Conservation (phyloP, 2,329 filamentous ascomycete species). For the Sporothrix sp. region DNA sequence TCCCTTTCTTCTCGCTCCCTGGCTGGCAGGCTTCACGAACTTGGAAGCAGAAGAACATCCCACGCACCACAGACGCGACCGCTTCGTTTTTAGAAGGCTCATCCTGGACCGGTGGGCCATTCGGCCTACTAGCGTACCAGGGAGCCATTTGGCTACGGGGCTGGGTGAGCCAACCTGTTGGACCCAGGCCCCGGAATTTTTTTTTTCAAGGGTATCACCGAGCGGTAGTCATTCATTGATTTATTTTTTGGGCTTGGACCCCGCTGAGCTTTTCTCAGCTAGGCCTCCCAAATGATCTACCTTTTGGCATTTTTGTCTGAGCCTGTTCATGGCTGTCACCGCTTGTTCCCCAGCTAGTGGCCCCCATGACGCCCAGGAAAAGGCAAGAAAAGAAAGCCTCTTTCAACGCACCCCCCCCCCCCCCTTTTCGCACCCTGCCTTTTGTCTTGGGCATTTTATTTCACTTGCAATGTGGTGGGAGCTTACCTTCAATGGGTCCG, state of each 20-base stretch:
- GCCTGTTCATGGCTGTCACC: conserved; percentile 13
- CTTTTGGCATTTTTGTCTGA: conserved; percentile 6
- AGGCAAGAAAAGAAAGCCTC: conserved; percentile 6
- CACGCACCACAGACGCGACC: not conserved
- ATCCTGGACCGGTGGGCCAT: no score
- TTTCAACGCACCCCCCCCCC: not conserved
- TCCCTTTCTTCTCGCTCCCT: not conserved
- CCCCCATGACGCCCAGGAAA: conserved; percentile 10
- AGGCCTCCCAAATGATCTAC: conserved; percentile 10
- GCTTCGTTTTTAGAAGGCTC: not conserved
- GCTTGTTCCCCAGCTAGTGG: conserved; percentile 14
- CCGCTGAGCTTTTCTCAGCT: conserved; percentile 10
- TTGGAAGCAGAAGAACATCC: not conserved
- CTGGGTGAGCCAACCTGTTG: conserved; percentile 16
- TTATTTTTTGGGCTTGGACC: conserved; percentile 3
- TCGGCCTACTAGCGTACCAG: conserved; percentile 13
- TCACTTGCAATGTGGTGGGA: not conserved
- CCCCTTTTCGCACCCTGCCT: conserved; percentile 1
- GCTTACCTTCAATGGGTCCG: conserved; percentile 11
- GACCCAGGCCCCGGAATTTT: conserved; percentile 13
- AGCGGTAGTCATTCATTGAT: conserved; percentile 9
- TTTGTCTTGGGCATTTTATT: not conserved
- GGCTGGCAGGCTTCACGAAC: not conserved
- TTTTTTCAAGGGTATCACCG: not conserved
- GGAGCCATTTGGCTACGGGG: conserved; percentile 2